phyloP scores from a whole-genome alignment of 2,329 filamentous ascomycete species.

The Gnomoniopsis sp. region DNA sequence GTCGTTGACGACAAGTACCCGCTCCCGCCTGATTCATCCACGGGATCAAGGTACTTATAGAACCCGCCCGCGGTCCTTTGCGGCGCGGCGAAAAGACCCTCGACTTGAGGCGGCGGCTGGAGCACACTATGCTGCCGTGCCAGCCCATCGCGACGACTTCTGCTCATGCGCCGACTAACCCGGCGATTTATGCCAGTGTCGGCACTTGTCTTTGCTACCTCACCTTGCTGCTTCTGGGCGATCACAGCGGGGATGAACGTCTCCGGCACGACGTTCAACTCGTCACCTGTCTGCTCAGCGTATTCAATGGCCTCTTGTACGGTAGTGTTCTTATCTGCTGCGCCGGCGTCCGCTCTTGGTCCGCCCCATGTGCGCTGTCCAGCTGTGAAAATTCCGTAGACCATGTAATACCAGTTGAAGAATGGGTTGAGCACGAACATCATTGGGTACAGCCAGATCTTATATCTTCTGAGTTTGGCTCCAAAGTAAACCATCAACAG shows the following conservation, averaged over 20 bases:
- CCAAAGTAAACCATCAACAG: constrained; percentile 95
- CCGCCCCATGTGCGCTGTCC: constrained; percentile 95
- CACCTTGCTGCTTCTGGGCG: constrained; percentile 34
- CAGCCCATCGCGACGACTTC: constrained; percentile 33
- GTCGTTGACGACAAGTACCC: constrained; percentile 31
- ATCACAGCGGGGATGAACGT: constrained; percentile 67
- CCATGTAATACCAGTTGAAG: constrained; percentile 98
- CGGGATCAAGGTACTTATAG: constrained; percentile 61
- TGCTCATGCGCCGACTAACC: constrained; percentile 9
- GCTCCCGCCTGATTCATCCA: constrained; percentile 56
- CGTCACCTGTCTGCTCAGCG: constrained; percentile 76
- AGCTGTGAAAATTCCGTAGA: constrained; percentile 92
- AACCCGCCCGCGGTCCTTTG: constrained; percentile 65
- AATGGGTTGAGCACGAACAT: constrained; percentile 97
- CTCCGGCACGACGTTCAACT: constrained; percentile 84
- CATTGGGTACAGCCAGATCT: constrained; percentile 90
- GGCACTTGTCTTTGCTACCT: constrained; percentile 20
- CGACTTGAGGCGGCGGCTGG: constrained; percentile 69
- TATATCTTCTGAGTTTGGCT: constrained; percentile 79
- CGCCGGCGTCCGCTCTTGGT: constrained; percentile 82
- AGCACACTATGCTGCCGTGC: constrained; percentile 55
- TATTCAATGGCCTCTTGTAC: constrained; percentile 80
- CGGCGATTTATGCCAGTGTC: neutral
- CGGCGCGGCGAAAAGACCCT: constrained; percentile 74
- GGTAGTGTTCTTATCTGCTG: constrained; percentile 71